Evolutionary conservation across 495 filamentous ascomycete species (phyloP).

Genomic region (Penicillium pulvis): DNA sequence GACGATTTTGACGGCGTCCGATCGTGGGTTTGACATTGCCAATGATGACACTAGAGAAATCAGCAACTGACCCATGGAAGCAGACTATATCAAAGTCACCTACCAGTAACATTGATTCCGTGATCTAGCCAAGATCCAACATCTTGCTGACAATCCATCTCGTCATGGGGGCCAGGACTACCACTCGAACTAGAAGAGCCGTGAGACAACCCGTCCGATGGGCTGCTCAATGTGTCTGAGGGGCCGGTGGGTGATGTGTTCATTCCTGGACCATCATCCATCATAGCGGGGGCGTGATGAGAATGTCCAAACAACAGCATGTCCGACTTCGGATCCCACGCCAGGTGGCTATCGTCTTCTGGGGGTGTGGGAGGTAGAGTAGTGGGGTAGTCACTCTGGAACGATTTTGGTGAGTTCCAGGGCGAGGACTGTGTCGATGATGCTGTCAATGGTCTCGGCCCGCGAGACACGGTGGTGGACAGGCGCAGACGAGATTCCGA

Average conservation of each 20-base stretch:
- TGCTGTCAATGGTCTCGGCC: constrained; percentile 39
- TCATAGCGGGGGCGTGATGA: constrained; percentile 33
- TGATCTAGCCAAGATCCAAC: constrained; percentile 46
- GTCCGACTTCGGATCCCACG: constrained; percentile 40
- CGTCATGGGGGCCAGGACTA: constrained; percentile 39
- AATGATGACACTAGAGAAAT: constrained; percentile 39
- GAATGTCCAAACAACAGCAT: constrained; percentile 37
- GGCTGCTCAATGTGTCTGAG: constrained; percentile 37
- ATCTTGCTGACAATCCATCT: constrained; percentile 43
- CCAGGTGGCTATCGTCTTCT: constrained; percentile 46
- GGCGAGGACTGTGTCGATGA: constrained; percentile 18
- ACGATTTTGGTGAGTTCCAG: constrained; percentile 33
- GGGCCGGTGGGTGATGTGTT: constrained; percentile 30
- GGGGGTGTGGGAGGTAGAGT: constrained; percentile 45
- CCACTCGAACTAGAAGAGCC: constrained; percentile 41
- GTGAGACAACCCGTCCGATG: constrained; percentile 39
- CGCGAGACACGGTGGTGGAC: constrained; percentile 35
- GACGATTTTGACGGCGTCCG: constrained; percentile 56
- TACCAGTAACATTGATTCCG: constrained; percentile 46
- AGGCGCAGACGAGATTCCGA: constrained; percentile 42
- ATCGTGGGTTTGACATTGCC: constrained; percentile 34
- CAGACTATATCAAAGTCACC: constrained; percentile 10
- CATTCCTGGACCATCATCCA: constrained; percentile 42
- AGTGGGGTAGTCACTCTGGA: constrained; percentile 38
- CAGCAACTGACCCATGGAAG: constrained; percentile 11